Conservation (phyloP, 2,329 filamentous ascomycete species). For the Aspergillus niger region DNA sequence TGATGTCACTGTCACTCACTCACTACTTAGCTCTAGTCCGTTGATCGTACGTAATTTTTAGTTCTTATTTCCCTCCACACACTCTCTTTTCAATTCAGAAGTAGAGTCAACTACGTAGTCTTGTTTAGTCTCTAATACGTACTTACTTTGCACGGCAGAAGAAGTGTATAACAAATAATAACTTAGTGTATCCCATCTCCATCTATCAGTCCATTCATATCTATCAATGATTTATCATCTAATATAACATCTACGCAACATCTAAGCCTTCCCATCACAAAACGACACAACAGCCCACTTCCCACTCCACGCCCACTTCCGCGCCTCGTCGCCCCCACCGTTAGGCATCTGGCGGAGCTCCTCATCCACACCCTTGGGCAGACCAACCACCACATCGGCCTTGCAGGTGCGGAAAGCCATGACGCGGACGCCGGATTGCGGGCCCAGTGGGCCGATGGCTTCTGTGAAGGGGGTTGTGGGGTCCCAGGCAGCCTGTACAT, state of each 20-base stretch:
- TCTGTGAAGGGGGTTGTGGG: constrained; percentile 81
- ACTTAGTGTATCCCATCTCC: too few relatives aligned
- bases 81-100: too few relatives aligned
- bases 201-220: too few relatives aligned
- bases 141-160: too few relatives aligned
- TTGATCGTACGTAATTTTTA: constrained; percentile 1
- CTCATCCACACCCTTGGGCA: constrained; percentile 82
- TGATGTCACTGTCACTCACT: background rate
- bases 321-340: constrained; percentile 67
- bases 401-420: constrained; percentile 93
- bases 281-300: constrained; percentile 97
- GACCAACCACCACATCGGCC: constrained; percentile 88
- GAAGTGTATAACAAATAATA: too few relatives aligned
- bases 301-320: constrained; percentile 93
- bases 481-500: constrained; percentile 70
- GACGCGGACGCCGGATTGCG: constrained; percentile 77
- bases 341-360: constrained; percentile 68
- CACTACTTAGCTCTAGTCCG: background rate
- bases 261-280: constrained; percentile 63
- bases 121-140: too few relatives aligned
- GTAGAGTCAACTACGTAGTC: too few relatives aligned
- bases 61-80: background rate
- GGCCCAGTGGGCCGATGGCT: constrained; percentile 83
- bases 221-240: too few relatives aligned
- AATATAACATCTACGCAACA: background rate